phyloP scores from a whole-genome alignment of 2,329 filamentous ascomycete species.

The Penicillium crustosum region DNA sequence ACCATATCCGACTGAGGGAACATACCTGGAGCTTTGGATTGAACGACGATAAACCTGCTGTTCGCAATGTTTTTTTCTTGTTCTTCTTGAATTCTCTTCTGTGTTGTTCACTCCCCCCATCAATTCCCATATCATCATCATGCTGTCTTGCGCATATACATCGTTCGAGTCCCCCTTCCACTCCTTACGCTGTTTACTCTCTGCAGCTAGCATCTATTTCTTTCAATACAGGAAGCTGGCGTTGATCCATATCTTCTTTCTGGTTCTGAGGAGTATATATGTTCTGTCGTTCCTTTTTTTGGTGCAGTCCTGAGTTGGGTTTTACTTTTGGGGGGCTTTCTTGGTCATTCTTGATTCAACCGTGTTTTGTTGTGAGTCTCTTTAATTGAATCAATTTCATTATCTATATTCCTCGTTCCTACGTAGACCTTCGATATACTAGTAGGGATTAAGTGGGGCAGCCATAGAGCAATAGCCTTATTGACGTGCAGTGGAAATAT shows the following conservation, averaged over 20 bases:
- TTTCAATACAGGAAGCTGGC: slow-evolving; percentile 28
- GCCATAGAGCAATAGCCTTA: not conserved
- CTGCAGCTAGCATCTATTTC: slow-evolving; percentile 13
- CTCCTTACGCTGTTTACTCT: not conserved
- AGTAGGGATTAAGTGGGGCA: too few species aligned
- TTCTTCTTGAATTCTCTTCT: slow-evolving; percentile 1
- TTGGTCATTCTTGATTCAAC: not conserved
- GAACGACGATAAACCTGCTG: slow-evolving; percentile 12
- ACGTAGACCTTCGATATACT: not conserved
- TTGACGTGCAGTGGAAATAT: not conserved
- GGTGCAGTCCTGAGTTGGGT: not conserved
- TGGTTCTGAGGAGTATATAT: slow-evolving; percentile 3
- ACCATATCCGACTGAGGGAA: not conserved
- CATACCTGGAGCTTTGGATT: slow-evolving; percentile 15
- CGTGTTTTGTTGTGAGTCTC: not conserved
- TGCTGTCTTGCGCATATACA: slow-evolving; percentile 9
- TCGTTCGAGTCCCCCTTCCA: not conserved
- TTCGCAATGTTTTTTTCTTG: slow-evolving; percentile 3
- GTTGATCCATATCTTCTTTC: slow-evolving; percentile 17
- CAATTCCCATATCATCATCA: not conserved
- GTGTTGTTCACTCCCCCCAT: not conserved
- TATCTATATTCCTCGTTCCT: not conserved
- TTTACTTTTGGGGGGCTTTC: not conserved
- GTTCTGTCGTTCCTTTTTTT: not conserved
- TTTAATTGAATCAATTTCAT: not conserved